phyloP scores from a whole-genome alignment of 371 early-diverging fungal genomes.

The Rhizopus stolonifer region DNA sequence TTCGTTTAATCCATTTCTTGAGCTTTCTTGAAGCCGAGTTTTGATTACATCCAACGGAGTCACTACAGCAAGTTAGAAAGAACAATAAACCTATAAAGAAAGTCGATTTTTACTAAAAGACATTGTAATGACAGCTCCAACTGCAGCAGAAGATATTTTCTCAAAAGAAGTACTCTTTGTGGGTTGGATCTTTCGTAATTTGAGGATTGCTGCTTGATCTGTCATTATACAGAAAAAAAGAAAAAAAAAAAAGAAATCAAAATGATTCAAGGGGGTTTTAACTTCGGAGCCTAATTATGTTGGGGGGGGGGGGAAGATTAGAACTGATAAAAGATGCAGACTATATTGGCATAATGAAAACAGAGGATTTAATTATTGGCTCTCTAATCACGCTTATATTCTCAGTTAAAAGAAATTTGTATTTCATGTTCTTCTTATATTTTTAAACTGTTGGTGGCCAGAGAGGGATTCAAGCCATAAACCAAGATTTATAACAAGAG shows the following conservation, averaged over 20 bases:
- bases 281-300: too few relatives aligned
- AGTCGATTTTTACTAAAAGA: conserved; percentile 46
- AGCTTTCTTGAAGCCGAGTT: conserved; percentile 87
- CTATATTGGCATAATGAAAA: too few relatives aligned
- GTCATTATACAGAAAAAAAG: neutral
- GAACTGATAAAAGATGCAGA: too few relatives aligned
- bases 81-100: conserved; percentile 45
- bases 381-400: too few relatives aligned
- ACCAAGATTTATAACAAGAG: too few relatives aligned
- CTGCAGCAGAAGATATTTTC: conserved; percentile 41
- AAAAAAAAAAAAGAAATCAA: neutral
- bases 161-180: conserved; percentile 29
- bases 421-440: too few relatives aligned
- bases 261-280: too few relatives aligned
- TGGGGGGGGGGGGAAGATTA: too few relatives aligned
- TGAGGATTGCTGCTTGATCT: conserved; percentile 2
- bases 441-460: too few relatives aligned
- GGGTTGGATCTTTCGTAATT: neutral
- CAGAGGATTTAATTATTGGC: too few relatives aligned
- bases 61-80: conserved; percentile 66
- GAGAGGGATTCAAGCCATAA: too few relatives aligned
- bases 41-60: conserved; percentile 94
- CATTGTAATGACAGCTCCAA: conserved; percentile 42
- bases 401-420: too few relatives aligned
- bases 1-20: conserved; percentile 10